phyloP scores from a whole-genome alignment of 2,329 filamentous ascomycete species.

The Aspergillus melleus region DNA sequence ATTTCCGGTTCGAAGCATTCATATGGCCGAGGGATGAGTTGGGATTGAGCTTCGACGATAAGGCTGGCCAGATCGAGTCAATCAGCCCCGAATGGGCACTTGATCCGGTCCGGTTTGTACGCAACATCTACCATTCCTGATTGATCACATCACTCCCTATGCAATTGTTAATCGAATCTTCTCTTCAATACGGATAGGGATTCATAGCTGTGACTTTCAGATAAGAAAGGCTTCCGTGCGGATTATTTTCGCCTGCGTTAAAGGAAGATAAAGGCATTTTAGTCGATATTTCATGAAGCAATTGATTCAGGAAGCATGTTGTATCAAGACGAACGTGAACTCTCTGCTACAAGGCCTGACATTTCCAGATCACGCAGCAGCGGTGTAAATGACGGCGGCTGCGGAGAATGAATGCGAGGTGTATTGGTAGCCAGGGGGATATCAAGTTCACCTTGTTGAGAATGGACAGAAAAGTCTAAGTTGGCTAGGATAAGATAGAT shows the following conservation, averaged over 20 bases:
- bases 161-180: background rate
- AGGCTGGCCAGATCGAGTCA: background rate
- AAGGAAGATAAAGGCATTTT: background rate
- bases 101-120: background rate
- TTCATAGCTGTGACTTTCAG: background rate
- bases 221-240: background rate
- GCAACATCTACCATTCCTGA: background rate
- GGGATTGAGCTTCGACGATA: background rate
- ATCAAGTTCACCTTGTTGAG: too few species aligned
- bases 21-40: background rate
- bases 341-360: too few species aligned
- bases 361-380: too few species aligned
- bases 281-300: background rate
- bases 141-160: background rate
- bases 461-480: too few species aligned
- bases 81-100: background rate
- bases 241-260: background rate
- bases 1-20: background rate
- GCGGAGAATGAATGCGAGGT: too few species aligned
- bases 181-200: background rate
- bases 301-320: too few species aligned
- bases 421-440: too few species aligned
- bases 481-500: too few species aligned
- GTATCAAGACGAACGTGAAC: too few species aligned
- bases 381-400: too few species aligned